Evolutionary conservation across 306 rosid species (phyloP), one percentile per base, ranked within the genome.

Genomic region (Casuarina cunninghamiana): DNA sequence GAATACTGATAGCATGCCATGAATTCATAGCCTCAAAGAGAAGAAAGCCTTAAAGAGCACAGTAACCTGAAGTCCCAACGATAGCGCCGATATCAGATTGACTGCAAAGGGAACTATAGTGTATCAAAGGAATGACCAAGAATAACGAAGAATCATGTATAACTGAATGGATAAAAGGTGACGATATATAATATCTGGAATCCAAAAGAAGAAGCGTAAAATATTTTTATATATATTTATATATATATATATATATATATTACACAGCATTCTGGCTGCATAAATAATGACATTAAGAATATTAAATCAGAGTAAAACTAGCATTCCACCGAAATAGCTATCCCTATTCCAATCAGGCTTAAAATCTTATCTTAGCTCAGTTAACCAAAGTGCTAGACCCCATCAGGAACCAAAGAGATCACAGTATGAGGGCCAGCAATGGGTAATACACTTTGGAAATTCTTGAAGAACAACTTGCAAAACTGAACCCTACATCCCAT

Each of bases 1-100:
- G 81, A 49, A 68, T 45, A 70, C 6, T 75, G 86, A 77, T 38
- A 86, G 67, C 71, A 81, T 10, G 92, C 90, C 95, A 90, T 90
- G 60, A 67, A 74, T 73, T 82, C 61, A 76, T 79, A 15, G 77
- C 63, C 57, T 79, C 81, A 71, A 71, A 71, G 58, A 32, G 66
- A 70, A 57, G 44, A 15, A 46, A 11, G 58, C 76, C 35, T 73
- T 69, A 38, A 72, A 68, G 43, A 49, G 38, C 38, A 67, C 75
- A 77, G 55, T 74, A 48, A 68, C 65, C 83, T 74, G 65, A 68
- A 63, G 67, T 43, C 10, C 32, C 42, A 17, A 79, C 26, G n/a
- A 38, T 11, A 26, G 6, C 38, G 10, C 53, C 66, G 61, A 1
- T 7, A 19, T 58, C 61, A 78, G 43, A 65, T 32, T 57, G 42